phyloP scores from a whole-genome alignment of 768 basidiomycete genomes.

The Suillus bovinus region DNA sequence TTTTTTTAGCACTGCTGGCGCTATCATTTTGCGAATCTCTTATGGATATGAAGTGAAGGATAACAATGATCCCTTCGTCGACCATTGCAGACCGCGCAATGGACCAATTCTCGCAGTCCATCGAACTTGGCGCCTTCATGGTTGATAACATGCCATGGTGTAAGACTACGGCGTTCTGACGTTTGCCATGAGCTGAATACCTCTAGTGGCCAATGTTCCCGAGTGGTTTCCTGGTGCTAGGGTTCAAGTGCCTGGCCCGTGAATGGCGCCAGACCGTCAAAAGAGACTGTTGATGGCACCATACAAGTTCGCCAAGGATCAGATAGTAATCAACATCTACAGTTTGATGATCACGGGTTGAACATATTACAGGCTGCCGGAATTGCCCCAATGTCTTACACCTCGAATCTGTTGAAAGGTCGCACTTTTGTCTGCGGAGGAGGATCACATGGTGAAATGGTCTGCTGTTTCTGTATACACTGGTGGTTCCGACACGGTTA shows the following conservation, averaged over 20 bases:
- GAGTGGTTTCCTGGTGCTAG: constrained; percentile 58
- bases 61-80: constrained; percentile 49
- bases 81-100: constrained; percentile 51
- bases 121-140: constrained; percentile 47
- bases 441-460: too few relatives aligned
- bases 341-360: too few relatives aligned
- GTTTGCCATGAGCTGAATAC: neutral
- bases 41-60: constrained; percentile 60
- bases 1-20: constrained; percentile 45
- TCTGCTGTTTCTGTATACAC: too few relatives aligned
- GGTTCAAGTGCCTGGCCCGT: constrained; percentile 52
- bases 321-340: too few relatives aligned
- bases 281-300: constrained; percentile 58
- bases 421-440: too few relatives aligned
- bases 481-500: too few relatives aligned
- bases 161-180: constrained; percentile 19
- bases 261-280: constrained; percentile 54
- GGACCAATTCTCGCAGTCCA: constrained; percentile 50
- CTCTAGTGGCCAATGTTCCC: constrained; percentile 45
- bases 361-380: too few relatives aligned
- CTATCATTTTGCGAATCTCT: constrained; percentile 52
- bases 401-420: too few relatives aligned
- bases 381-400: too few relatives aligned
- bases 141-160: constrained; percentile 51
- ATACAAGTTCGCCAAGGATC: constrained; percentile 52